phyloP scores from a whole-genome alignment of 179 eudicot species.

The Spinacia oleracea region DNA sequence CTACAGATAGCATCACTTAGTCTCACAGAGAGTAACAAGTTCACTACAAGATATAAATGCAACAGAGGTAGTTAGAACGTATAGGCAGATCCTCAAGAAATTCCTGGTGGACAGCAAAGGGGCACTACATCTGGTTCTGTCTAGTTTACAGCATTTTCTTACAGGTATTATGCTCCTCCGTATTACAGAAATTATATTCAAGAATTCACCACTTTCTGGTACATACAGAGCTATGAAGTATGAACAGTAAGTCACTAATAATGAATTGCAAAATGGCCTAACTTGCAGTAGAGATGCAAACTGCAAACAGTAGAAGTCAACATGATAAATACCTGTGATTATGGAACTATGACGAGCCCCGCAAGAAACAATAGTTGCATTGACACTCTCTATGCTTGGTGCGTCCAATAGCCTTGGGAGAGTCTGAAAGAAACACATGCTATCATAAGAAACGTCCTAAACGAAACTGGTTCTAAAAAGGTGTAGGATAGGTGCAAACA shows the following conservation, averaged over 20 bases:
- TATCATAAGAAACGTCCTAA: neutral
- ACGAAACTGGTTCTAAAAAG: neutral
- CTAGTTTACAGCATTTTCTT: neutral
- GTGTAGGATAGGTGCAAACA: neutral
- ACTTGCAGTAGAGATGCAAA: neutral
- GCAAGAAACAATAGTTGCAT: conserved; percentile 71
- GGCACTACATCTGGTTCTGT: neutral
- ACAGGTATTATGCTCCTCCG: neutral
- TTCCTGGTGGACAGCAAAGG: neutral
- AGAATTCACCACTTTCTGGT: neutral
- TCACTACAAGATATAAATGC: neutral
- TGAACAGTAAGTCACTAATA: neutral
- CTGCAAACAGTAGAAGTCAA: neutral
- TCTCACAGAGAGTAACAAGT: neutral
- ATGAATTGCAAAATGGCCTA: neutral
- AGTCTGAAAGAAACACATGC: conserved; percentile 42
- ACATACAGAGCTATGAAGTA: neutral
- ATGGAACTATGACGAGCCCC: conserved; percentile 98
- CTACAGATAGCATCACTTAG: neutral
- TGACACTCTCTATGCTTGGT: conserved; percentile 63
- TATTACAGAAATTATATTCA: neutral
- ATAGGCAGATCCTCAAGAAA: neutral
- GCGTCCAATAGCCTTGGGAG: conserved; percentile 91
- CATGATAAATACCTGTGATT: conserved; percentile 58
- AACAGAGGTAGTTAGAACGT: neutral